Percentiles rank a stretch among this genome's conserved stretches.
These are phyloP conservation scores for Hyaloscypha variabilis DNA, from an alignment of 495 filamentous ascomycete species.

Conservation along the genomic window DNA sequence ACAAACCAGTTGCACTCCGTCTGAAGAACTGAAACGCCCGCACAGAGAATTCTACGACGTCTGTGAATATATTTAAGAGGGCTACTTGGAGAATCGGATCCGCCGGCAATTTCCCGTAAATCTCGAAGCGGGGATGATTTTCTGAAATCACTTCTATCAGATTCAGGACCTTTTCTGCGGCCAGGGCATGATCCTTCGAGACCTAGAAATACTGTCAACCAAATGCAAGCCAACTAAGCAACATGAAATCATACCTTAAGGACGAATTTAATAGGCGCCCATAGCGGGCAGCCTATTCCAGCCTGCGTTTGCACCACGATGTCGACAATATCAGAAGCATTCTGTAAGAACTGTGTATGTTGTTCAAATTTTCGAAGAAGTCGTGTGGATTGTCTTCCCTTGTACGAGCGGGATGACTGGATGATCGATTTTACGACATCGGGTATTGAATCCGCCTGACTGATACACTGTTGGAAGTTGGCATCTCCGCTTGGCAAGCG, in stretches of 20 bases:
- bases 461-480: not conserved
- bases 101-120: conserved; percentile 9
- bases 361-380: conserved; percentile 4
- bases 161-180: conserved; percentile 2
- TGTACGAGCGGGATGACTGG: not conserved
- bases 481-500: not conserved
- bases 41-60: conserved; percentile 13
- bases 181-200: conserved; percentile 6
- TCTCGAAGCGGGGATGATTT: conserved; percentile 13
- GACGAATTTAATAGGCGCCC: conserved; percentile 11
- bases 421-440: not conserved
- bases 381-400: not conserved
- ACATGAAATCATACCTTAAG: not conserved
- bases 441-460: not conserved
- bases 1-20: not conserved
- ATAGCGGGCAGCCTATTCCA: conserved; percentile 7
- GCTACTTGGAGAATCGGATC: conserved; percentile 3
- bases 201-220: conserved; percentile 2
- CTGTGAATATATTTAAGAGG: conserved; percentile 11
- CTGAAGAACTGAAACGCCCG: not conserved
- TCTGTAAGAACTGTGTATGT: conserved; percentile 1
- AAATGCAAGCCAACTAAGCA: conserved; percentile 4
- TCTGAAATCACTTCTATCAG: conserved; percentile 1
- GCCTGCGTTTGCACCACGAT: conserved; percentile 12
- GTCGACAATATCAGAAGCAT: conserved; percentile 1